These are phyloP conservation scores for Excoecaria cochinchinensis DNA, from an alignment of 345 rosid genomes.

Conservation along the genomic window DNA sequence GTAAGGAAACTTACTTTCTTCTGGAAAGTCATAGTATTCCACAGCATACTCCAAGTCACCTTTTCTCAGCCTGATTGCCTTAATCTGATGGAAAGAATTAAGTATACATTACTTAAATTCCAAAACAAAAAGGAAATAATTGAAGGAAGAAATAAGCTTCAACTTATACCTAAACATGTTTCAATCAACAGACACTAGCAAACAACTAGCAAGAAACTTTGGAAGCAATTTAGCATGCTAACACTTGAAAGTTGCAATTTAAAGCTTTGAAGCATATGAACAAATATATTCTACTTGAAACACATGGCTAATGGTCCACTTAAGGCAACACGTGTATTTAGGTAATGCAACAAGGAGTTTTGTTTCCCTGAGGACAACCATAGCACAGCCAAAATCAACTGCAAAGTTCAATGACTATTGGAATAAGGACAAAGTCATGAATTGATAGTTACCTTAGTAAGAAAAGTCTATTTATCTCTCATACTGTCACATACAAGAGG, in stretches of 20 bases:
- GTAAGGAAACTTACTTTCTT: slow-evolving; percentile 48
- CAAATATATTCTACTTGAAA: not conserved
- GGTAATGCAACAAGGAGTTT: not conserved
- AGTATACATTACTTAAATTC: not conserved
- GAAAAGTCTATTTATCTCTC: too few relatives aligned
- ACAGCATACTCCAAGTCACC: slow-evolving; percentile 9
- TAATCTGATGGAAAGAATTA: slow-evolving; percentile 36
- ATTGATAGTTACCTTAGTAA: too few relatives aligned
- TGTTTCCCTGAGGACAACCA: not conserved
- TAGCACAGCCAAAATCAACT: not conserved
- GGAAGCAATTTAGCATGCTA: not conserved
- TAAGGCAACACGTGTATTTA: not conserved
- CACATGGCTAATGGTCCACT: not conserved
- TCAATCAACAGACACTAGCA: not conserved
- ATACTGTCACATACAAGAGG: too few relatives aligned
- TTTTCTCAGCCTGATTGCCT: slow-evolving; percentile 6
- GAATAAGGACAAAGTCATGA: too few relatives aligned
- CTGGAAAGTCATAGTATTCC: slow-evolving; percentile 52
- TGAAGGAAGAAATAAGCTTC: not conserved
- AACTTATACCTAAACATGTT: not conserved
- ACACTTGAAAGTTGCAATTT: not conserved
- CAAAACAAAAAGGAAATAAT: not conserved
- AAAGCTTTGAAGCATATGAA: not conserved
- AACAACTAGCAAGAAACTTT: not conserved
- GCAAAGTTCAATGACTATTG: too few relatives aligned